phyloP scores from a whole-genome alignment of 179 eudicot genomes.

The Heliamphora pulchella region DNA sequence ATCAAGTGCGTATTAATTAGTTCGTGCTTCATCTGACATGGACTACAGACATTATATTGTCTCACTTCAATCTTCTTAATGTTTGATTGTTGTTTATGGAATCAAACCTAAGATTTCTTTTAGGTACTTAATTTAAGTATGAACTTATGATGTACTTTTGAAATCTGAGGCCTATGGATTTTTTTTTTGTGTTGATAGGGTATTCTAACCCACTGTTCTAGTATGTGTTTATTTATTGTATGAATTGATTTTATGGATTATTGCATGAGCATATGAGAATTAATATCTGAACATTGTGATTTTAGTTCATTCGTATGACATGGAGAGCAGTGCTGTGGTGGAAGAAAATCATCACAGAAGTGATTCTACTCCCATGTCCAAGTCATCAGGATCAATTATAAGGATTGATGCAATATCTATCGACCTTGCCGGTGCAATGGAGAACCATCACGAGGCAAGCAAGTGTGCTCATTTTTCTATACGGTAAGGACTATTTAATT shows the following conservation, averaged over 20 bases:
- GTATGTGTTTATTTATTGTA: neutral
- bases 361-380: slow-evolving; percentile 17
- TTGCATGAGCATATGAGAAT: neutral
- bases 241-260: neutral
- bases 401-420: slow-evolving; percentile 32
- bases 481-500: slow-evolving; percentile 27
- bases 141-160: neutral
- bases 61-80: neutral
- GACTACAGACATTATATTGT: neutral
- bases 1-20: neutral
- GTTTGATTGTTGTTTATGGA: neutral
- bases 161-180: neutral
- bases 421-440: slow-evolving; percentile 29
- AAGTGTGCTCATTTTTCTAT: slow-evolving; percentile 36
- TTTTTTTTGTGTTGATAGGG: neutral
- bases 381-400: slow-evolving; percentile 23
- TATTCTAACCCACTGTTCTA: slow-evolving; percentile 8
- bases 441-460: slow-evolving; percentile 17
- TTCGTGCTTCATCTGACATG: neutral
- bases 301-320: slow-evolving; percentile 18
- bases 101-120: neutral
- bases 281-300: slow-evolving; percentile 9
- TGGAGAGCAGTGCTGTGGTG: slow-evolving; percentile 25
- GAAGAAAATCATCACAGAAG: slow-evolving; percentile 19
- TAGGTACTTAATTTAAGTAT: neutral